A percentile compares a stretch with the other conserved stretches of the same genome.
Conservation (phyloP, 2,329 filamentous ascomycete species). For the Xylariaceae sp. region DNA sequence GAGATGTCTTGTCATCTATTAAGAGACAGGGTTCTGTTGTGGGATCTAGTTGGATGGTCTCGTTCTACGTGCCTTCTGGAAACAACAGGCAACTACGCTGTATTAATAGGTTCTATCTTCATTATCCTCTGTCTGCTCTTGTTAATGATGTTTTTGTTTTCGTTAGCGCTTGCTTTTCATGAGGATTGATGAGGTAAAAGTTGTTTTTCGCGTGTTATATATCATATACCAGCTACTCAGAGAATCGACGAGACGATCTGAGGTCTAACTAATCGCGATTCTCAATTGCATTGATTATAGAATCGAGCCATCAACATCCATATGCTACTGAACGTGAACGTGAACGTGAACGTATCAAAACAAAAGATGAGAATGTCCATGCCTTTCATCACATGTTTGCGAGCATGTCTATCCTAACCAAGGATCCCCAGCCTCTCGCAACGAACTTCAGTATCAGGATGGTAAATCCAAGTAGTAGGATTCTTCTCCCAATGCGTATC, state of each 20-base stretch:
- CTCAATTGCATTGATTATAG: too few relatives aligned
- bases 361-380: background rate
- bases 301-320: too few relatives aligned
- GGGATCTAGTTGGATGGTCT: background rate
- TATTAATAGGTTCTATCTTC: background rate
- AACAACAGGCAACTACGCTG: background rate
- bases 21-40: background rate
- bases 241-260: background rate
- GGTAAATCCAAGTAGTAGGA: background rate
- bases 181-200: too few relatives aligned
- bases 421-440: background rate
- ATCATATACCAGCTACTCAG: background rate
- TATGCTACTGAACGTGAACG: too few relatives aligned
- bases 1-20: conserved; percentile 6
- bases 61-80: background rate
- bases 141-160: too few relatives aligned
- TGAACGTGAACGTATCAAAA: background rate
- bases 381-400: background rate
- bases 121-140: background rate
- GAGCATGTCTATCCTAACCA: background rate
- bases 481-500: background rate
- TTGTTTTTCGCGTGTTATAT: too few relatives aligned
- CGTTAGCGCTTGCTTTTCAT: too few relatives aligned
- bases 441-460: background rate
- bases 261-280: background rate